phyloP scores from a whole-genome alignment of 768 basidiomycete genomes.

The Tylopilus balloui region DNA sequence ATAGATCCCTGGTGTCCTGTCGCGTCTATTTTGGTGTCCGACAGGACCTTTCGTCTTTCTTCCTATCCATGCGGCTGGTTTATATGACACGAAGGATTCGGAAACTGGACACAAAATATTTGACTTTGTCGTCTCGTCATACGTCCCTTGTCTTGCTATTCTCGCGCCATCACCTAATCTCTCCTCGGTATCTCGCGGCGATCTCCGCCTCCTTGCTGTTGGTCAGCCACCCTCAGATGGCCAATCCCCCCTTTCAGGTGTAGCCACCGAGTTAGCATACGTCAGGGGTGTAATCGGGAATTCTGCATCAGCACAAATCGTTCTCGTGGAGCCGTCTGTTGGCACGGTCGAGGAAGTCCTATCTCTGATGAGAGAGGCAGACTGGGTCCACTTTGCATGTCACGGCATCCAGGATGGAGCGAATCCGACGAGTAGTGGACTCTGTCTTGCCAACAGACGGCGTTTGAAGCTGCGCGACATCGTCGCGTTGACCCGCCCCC shows the following conservation, averaged over 20 bases:
- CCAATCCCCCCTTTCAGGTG: conserved; percentile 3
- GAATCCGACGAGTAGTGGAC: not conserved
- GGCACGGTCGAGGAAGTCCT: conserved; percentile 12
- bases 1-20: not conserved
- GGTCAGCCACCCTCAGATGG: conserved; percentile 15
- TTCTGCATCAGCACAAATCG: not conserved
- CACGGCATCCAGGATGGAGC: not conserved
- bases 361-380: not conserved
- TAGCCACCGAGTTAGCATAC: conserved; percentile 22
- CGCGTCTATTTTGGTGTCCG: no score
- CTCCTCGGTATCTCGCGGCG: no score
- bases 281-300: not conserved
- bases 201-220: conserved; percentile 1
- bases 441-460: not conserved
- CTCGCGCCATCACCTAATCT: not conserved
- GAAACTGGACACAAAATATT: not conserved
- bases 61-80: no score
- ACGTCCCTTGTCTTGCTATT: not conserved
- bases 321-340: not conserved
- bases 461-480: not conserved
- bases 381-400: not conserved
- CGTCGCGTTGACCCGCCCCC: not conserved
- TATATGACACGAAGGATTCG: not conserved
- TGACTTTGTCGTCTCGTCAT: not conserved
- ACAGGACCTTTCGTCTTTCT: no score